Evolutionary conservation across 805 yeast species (phyloP), one percentile per base, ranked within the genome.

Genomic region (Kodamaea jinghongensis): DNA sequence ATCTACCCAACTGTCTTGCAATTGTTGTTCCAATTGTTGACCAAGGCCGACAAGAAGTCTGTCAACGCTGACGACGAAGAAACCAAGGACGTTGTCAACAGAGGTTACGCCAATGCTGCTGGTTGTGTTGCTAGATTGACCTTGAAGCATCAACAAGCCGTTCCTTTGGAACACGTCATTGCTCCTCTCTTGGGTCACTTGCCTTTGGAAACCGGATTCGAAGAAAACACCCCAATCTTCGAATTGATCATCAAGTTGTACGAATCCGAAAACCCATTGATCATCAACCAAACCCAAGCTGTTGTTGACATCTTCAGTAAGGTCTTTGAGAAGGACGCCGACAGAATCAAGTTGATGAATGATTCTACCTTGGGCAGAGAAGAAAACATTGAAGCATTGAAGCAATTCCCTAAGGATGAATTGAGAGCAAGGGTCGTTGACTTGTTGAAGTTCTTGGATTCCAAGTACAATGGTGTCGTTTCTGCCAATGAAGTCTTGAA

Each of bases 81-180:
- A 61, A 73, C 86, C 25, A 76, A 76, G 55, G 96, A 88, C 49
- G 83, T 79, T 44, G 77, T 86, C 52, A 82, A 83, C 66, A 77
- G 96, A 69, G 80, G 95, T 4, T 79, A 78, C 51, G 96, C 98
- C 44, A 93, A 93, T 63, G 96, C 96, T 4, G 84, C 93, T 63
- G 99, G 99, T 31, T 93, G 98, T 76, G 96, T 90, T 42, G 90
- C 96, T 12, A 81, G 99, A 66, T 75, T 93, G 86, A 77, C 86
- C 10, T 69, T 86, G 61, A 82, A 83, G 58, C 76, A 85, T 60
- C 80, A 78, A 53, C 67, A 65, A 28, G 75, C 83, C 27, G 80
- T 90, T 50, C 97, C 97, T 44, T 65, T 88, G 49, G 67, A 62
- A 46, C 79, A 75, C 44, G 89, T 80, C 41, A 78, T 91, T 31